Conservation (phyloP, 2,329 filamentous ascomycete genomes). For the Paraconiothyrium sp. region DNA sequence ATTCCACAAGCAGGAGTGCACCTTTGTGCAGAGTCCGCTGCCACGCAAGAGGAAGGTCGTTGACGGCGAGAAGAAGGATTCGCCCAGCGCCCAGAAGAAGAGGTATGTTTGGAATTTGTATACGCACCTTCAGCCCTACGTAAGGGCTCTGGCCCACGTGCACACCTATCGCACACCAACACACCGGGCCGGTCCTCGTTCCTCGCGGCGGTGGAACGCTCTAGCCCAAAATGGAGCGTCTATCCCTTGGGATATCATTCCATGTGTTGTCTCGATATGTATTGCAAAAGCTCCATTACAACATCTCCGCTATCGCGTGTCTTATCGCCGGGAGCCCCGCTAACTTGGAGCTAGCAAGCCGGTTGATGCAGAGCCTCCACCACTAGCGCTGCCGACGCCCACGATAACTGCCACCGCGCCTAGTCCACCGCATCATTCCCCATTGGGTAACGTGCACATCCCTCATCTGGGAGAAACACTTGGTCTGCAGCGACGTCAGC, state of each 20-base stretch:
- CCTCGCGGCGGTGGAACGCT: conserved; percentile 2
- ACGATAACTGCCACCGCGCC: conserved; percentile 52
- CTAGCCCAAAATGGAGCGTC: background rate
- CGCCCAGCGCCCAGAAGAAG: conserved; percentile 66
- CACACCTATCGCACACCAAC: background rate
- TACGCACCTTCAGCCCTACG: conserved; percentile 10
- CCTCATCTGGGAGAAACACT: conserved; percentile 61
- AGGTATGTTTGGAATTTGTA: conserved; percentile 65
- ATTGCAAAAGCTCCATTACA: conserved; percentile 5
- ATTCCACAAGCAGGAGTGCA: conserved; percentile 80
- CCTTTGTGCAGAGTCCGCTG: conserved; percentile 78
- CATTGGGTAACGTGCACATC: conserved; percentile 42
- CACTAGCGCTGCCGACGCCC: conserved; percentile 51
- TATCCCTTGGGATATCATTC: background rate
- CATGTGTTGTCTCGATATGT: conserved; percentile 5
- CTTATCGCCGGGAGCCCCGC: conserved; percentile 24
- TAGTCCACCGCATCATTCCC: conserved; percentile 45
- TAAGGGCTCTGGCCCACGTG: conserved; percentile 14
- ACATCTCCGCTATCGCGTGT: conserved; percentile 17
- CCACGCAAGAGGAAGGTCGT: conserved; percentile 82
- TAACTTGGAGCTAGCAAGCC: conserved; percentile 45
- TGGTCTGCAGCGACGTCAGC: conserved; percentile 79
- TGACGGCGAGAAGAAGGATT: conserved; percentile 69
- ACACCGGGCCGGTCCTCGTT: background rate
- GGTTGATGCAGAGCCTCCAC: conserved; percentile 51